Conservation (phyloP, 139 green algal genomes). For the Volvox reticuliferus region DNA sequence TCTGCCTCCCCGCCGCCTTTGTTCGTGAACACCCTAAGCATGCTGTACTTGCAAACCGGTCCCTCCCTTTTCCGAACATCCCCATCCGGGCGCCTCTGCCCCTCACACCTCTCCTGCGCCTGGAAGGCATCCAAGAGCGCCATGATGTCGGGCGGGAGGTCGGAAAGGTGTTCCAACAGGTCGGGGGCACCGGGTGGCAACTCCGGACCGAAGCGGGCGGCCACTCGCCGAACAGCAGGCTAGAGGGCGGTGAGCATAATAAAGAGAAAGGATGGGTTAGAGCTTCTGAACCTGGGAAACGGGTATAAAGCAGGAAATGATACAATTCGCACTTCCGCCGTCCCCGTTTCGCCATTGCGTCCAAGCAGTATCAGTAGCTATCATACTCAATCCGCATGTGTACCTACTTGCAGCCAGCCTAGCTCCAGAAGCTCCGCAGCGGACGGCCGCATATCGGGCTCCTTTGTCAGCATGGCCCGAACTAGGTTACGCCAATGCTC, state of each 20-base stretch:
- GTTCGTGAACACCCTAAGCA: neutral
- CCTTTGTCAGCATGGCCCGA: slow-evolving; percentile 48
- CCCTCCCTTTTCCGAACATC: neutral
- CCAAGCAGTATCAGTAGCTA: neutral
- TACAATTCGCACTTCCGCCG: neutral
- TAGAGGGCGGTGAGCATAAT: neutral
- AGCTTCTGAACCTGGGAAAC: neutral
- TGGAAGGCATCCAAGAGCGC: neutral
- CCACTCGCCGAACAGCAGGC: slow-evolving; percentile 27
- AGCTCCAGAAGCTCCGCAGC: slow-evolving; percentile 48
- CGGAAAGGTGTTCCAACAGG: neutral
- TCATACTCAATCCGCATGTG: neutral
- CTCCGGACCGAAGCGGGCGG: slow-evolving; percentile 22
- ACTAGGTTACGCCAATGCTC: slow-evolving; percentile 48
- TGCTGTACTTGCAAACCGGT: too few relatives aligned
- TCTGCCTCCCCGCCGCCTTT: too few relatives aligned
- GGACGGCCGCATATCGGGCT: slow-evolving; percentile 40
- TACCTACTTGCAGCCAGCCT: slow-evolving; percentile 50
- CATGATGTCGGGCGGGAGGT: slow-evolving; percentile 29
- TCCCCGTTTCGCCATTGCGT: neutral
- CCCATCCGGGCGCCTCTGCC: neutral
- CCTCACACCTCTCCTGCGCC: slow-evolving; percentile 39
- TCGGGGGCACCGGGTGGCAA: slow-evolving; percentile 3
- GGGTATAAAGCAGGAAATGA: neutral
- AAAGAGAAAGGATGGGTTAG: neutral